Evolutionary conservation across 768 basidiomycete species (phyloP), one percentile per base, ranked within the genome.

Genomic region (Phlegmacium glaucopus): DNA sequence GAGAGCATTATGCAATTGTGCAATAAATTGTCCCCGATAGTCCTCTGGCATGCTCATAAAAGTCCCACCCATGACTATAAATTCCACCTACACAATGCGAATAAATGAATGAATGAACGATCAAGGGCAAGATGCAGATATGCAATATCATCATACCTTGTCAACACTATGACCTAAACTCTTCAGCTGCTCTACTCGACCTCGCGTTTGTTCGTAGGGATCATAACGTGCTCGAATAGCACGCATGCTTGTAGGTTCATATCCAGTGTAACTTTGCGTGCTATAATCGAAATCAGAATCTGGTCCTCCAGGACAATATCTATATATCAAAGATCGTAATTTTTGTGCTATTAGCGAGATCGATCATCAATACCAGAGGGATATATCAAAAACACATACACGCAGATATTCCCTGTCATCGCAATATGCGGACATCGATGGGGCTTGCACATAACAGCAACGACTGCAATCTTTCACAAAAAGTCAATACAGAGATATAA

Each of bases 361-460:
- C 22, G 22, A 17, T 32, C 1, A 26, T 38, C 15, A n/a, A 8
- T 30, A 32, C 29, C 10, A 9, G 36, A 34, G 7, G 22, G 28
- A n/a, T n/a, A n/a, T n/a, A n/a, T n/a, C n/a, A n/a, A n/a, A 27
- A 28, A 29, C 18, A 71, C 87, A 54, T 67, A 95, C 86, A 99
- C 96, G 70, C 96, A 99, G 47, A 99, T 98, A 60, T 99, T 99
- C 25, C 96, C 96, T 0, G 96, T 99, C 92, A 99, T 96, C 7
- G 96, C 96, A 47, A 99, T 98, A 70, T 99, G 96, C 4, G 96
- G 96, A 74, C 96, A 99, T 45, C 96, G 82, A 74, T 99, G 96
- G 1, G 96, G 96, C 62, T 98, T 99, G 74, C 94, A 95, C 96
- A 99, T 99, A n/a, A 99, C 95, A 8, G 96, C 96, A 11, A 99